Evolutionary conservation across 1,284 basidiomycete species (phyloP), one percentile per base, ranked within the genome.

Genomic region (Rhodotorula sp.): DNA sequence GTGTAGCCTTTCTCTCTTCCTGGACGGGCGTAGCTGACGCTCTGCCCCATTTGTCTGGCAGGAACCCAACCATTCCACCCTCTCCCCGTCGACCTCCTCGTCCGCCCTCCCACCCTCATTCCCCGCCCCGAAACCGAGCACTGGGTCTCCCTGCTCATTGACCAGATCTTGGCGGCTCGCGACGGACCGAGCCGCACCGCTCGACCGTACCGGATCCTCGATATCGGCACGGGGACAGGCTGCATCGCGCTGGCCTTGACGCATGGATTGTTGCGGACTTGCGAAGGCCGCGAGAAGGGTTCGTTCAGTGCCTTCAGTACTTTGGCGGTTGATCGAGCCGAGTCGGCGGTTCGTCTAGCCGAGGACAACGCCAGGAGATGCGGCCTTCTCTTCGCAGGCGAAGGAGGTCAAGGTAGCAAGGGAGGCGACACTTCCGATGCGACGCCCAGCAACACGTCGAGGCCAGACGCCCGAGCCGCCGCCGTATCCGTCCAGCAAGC

Each of bases 101-200:
- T 85, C 8, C 86, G 89, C 32, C 82, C 88, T 4, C 94, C 94
- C 1, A 87, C 88, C 9, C 86, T 96, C 69, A 96, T 96, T 56
- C 93, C 94, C 5, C 88, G 93, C 11, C 90, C 92, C 53, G 93
- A 97, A 80, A 97, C 94, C 1, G 93, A 95, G 76, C 81, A 92
- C 78, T 90, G 89, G 90, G 64, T 76, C 54, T 27, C 68, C 76
- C 59, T 76, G 66, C 60, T 77, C 70, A 57, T 68, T 39, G 36
- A 66, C 64, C 66, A 22, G 36, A 67, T 76, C 59, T 47, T 64
- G 36, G 24, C 58, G 51, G 58, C 54, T 32, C 1, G 27, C 9
- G 13, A n/a, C 20, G 13, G 7, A 17, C 2, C 59, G 30, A 51
- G 20, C 39, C 39, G 39, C 13, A 44, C 5, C 19, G 13, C 39